phyloP scores from a whole-genome alignment of 202 grass and related monocot genomes.

The Bolboschoenoplectus hybrid region DNA sequence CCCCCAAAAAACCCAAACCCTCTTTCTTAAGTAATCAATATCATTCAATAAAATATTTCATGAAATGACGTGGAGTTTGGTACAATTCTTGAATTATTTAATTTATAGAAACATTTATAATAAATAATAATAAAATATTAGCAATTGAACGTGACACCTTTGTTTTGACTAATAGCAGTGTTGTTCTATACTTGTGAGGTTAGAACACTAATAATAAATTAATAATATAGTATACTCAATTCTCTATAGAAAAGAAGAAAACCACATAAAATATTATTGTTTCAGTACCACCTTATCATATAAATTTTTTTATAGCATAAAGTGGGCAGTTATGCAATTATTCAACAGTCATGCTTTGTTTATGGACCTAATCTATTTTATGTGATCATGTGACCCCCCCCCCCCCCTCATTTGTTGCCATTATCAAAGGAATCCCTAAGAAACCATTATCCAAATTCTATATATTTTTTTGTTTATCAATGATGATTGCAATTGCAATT shows the following conservation, averaged over 20 bases:
- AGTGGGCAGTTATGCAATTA: constrained; percentile 29
- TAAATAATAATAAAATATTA: neutral
- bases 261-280: constrained; percentile 15
- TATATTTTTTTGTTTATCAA: neutral
- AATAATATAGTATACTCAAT: neutral
- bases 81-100: neutral
- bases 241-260: neutral
- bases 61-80: neutral
- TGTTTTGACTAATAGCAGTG: constrained; percentile 40
- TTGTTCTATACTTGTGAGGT: constrained; percentile 29
- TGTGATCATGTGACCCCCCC: constrained; percentile 20
- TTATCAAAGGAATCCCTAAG: constrained; percentile 27
- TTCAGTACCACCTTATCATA: neutral
- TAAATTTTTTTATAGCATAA: neutral
- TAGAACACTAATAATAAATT: constrained; percentile 15
- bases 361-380: constrained; percentile 34
- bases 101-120: neutral
- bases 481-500: neutral
- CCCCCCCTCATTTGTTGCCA: neutral
- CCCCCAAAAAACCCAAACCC: neutral
- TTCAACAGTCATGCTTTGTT: constrained; percentile 32
- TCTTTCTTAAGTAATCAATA: neutral
- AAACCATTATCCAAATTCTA: constrained; percentile 30
- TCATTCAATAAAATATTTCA: constrained; percentile 3
- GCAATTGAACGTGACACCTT: constrained; percentile 29